A percentile compares a stretch with the other conserved stretches of the same genome.
These are phyloP conservation scores for Exutisphaerella laricina DNA, from an alignment of 2,329 filamentous ascomycete genomes.

Conservation along the genomic window DNA sequence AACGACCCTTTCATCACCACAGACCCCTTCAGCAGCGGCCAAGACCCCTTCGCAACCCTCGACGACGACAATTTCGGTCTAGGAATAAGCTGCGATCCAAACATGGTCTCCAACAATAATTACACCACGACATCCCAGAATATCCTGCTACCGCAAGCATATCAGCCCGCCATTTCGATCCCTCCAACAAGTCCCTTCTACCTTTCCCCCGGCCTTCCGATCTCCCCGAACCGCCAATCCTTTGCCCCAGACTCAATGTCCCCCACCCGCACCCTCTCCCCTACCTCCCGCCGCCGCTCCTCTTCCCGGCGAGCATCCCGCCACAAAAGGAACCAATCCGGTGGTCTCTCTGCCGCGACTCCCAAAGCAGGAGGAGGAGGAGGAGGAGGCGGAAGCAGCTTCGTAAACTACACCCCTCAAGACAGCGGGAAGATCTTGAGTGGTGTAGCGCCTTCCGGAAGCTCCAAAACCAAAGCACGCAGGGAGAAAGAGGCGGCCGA, in stretches of 20 bases:
- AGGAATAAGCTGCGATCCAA: constrained; percentile 32
- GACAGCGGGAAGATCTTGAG: constrained; percentile 76
- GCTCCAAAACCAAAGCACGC: constrained; percentile 88
- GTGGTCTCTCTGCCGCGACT: constrained; percentile 24
- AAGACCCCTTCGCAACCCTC: constrained; percentile 22
- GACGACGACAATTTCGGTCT: constrained; percentile 24
- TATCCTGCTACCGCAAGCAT: constrained; percentile 12
- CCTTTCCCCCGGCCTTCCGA: constrained; percentile 23
- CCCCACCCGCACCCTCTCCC: constrained; percentile 21
- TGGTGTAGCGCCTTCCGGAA: constrained; percentile 86
- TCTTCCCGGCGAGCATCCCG: constrained; percentile 22
- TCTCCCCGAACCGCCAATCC: constrained; percentile 12
- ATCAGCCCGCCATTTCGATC: constrained; percentile 10
- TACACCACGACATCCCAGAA: constrained; percentile 13
- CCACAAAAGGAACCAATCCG: constrained; percentile 27
- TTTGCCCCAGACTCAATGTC: constrained; percentile 5
- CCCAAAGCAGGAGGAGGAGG: constrained; percentile 43
- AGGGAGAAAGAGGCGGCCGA: constrained; percentile 83
- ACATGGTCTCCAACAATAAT: constrained; percentile 18
- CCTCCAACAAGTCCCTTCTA: constrained; percentile 16
- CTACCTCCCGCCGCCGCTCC: constrained; percentile 22
- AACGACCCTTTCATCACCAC: constrained; percentile 16
- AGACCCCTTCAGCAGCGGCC: constrained; percentile 16
- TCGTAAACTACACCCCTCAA: constrained; percentile 84
- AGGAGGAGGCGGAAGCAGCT: constrained; percentile 53